phyloP scores from a whole-genome alignment of 140 eudicot genomes.

The Flaveria floridana region DNA sequence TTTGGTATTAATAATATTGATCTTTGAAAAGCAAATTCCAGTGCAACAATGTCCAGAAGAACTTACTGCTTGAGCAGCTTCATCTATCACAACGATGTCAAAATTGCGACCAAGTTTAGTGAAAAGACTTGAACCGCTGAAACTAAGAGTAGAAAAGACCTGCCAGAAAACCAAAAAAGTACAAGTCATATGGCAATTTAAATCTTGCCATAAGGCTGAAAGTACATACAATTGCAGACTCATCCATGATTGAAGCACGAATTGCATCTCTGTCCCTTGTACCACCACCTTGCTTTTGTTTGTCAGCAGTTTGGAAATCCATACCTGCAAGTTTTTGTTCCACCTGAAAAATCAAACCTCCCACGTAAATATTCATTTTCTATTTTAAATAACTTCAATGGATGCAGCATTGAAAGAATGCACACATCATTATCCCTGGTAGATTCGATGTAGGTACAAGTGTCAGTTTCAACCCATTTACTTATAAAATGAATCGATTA shows the following conservation, averaged over 20 bases:
- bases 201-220: slow-evolving; percentile 13
- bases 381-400: not conserved
- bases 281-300: slow-evolving; percentile 80
- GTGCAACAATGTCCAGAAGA: slow-evolving; percentile 26
- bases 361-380: not conserved
- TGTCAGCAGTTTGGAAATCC: slow-evolving; percentile 74
- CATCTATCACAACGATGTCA: slow-evolving; percentile 95
- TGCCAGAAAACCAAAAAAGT: slow-evolving; percentile 36
- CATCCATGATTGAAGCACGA: slow-evolving; percentile 89
- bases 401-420: slow-evolving; percentile 15
- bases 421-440: not conserved
- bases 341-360: slow-evolving; percentile 55
- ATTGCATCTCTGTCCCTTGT: slow-evolving; percentile 72
- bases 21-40: slow-evolving; percentile 7
- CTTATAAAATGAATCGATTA: not conserved
- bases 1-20: not conserved
- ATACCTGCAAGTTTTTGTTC: slow-evolving; percentile 81
- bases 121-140: slow-evolving; percentile 82
- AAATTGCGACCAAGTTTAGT: slow-evolving; percentile 68
- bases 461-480: not conserved
- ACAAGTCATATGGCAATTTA: slow-evolving; percentile 1
- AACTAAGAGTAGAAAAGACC: slow-evolving; percentile 99
- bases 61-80: slow-evolving; percentile 99
- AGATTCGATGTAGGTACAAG: not conserved
- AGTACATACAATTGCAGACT: slow-evolving; percentile 84